These are phyloP conservation scores for Moniliophthora roreri DNA, from an alignment of 1,284 basidiomycete species.

Conservation along the genomic window DNA sequence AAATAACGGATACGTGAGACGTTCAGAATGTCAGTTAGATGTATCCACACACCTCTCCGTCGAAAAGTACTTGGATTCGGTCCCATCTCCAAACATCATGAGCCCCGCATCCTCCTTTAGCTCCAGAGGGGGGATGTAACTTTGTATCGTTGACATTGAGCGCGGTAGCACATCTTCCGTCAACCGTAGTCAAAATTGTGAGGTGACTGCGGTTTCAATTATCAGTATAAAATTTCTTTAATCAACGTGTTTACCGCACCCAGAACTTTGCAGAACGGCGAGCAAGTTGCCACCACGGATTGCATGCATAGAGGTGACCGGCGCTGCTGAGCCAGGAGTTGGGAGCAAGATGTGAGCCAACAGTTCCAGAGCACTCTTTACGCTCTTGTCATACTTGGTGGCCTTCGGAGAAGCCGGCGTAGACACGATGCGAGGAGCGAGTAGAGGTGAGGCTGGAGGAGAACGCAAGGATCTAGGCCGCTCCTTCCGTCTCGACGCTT, in stretches of 20 bases:
- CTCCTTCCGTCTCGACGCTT: slow-evolving; percentile 30
- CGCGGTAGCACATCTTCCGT: slow-evolving; percentile 42
- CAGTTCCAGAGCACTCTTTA: slow-evolving; percentile 36
- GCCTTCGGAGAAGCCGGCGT: slow-evolving; percentile 39
- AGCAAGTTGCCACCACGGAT: slow-evolving; percentile 5
- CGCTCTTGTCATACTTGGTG: slow-evolving; percentile 19
- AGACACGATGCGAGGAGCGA: slow-evolving; percentile 40
- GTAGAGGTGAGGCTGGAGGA: slow-evolving; percentile 41
- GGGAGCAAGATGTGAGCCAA: slow-evolving; percentile 49
- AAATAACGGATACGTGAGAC: slow-evolving; percentile 6
- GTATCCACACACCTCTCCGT: slow-evolving; percentile 42
- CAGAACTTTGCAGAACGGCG: slow-evolving; percentile 31
- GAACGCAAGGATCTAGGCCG: slow-evolving; percentile 41
- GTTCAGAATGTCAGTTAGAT: slow-evolving; percentile 2
- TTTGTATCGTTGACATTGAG: slow-evolving; percentile 23
- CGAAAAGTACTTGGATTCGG: slow-evolving; percentile 35
- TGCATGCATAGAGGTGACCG: slow-evolving; percentile 6
- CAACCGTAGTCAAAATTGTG: slow-evolving; percentile 39
- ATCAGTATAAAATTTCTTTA: slow-evolving; percentile 8
- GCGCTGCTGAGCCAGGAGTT: slow-evolving; percentile 32
- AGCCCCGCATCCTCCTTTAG: slow-evolving; percentile 25
- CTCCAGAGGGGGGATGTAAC: slow-evolving; percentile 26
- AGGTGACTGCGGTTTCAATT: slow-evolving; percentile 34
- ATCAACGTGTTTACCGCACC: slow-evolving; percentile 37
- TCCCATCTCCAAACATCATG: slow-evolving; percentile 52